A percentile compares a stretch with the other conserved stretches of the same genome.
Evolutionary conservation across 2,329 filamentous ascomycete genomes (phyloP).

Genomic region (Hymenoscyphus fructigenus): DNA sequence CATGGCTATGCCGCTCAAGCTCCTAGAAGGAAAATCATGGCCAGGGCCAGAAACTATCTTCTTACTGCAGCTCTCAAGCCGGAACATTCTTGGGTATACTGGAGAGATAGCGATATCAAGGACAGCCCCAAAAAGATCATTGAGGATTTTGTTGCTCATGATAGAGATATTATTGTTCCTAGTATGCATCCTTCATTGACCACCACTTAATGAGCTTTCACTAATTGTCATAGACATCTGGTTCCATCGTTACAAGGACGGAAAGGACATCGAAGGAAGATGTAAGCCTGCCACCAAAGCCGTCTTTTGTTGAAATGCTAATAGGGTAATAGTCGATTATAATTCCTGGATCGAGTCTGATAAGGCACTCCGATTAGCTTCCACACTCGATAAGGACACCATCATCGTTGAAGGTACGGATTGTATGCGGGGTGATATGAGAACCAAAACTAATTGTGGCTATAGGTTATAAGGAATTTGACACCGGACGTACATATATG

Average conservation of each 20-base stretch:
- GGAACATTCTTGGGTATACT: constrained; percentile 98
- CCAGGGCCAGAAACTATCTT: constrained; percentile 86
- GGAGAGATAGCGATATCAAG: constrained; percentile 95
- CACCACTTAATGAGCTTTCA: constrained; percentile 1
- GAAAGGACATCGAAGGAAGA: constrained; percentile 89
- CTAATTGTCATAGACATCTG: constrained; percentile 71
- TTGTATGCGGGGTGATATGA: not conserved
- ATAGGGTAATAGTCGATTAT: constrained; percentile 74
- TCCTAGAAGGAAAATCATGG: constrained; percentile 87
- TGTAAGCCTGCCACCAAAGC: constrained; percentile 58
- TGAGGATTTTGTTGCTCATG: constrained; percentile 93
- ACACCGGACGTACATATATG: constrained; percentile 89
- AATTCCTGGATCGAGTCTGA: constrained; percentile 98
- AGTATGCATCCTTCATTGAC: constrained; percentile 59
- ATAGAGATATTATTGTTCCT: constrained; percentile 88
- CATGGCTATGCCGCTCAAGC: constrained; percentile 87
- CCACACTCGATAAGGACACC: constrained; percentile 72
- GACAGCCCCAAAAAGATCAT: constrained; percentile 85
- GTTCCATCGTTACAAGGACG: constrained; percentile 81
- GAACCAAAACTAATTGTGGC: constrained; percentile 17
- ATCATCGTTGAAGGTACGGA: constrained; percentile 79
- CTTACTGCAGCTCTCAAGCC: constrained; percentile 81
- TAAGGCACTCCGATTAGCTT: constrained; percentile 73
- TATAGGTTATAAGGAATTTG: constrained; percentile 85
- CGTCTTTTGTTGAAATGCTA: constrained; percentile 6